Evolutionary conservation across 805 yeast species (phyloP), one percentile per base, ranked within the genome.

Genomic region (Blastobotrys terrestris): DNA sequence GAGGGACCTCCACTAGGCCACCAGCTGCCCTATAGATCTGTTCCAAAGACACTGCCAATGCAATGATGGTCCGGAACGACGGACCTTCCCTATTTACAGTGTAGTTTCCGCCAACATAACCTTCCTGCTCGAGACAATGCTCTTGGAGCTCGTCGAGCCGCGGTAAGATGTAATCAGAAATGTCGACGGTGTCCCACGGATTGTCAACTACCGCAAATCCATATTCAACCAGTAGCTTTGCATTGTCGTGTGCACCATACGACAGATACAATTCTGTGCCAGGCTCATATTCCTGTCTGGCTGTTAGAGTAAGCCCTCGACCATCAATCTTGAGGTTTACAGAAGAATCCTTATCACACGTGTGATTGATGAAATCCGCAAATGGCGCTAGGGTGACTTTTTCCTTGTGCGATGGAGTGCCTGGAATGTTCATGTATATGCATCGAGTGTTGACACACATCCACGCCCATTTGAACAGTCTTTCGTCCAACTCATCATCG

Each of bases 381-480:
- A 74, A 84, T 0, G 99, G 99, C 0, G 92, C 97, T 79, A 92
- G 71, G 1, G 98, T 88, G 71, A 92, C 83, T 65, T 87, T 85
- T 58, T 85, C 21, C 71, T 77, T 2, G 53, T 77, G 75, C 39
- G 39, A 8, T 20, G 46, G 39, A 15, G 52, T 45, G 16, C 51
- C 41, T 18, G 50, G 45, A 1, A 87, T 68, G 2, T 78, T 76
- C 83, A 84, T 83, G 65, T 89, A 91, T 3, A 92, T 72, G 66
- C 98, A 92, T 69, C 99, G 83, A 1, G 97, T 85, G 65, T 94
- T 92, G 53, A 91, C 87, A 61, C 92, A 83, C 61, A 87, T 75
- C 95, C 96, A 92, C 0, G 86, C 80, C 79, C 88, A 81, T 8
- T 83, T 61, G 58, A 77, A 84, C 31, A 20, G 16, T 14, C 19